Evolutionary conservation across 73 alveolate species (phyloP).

Genomic region (Effrenium voratum): DNA sequence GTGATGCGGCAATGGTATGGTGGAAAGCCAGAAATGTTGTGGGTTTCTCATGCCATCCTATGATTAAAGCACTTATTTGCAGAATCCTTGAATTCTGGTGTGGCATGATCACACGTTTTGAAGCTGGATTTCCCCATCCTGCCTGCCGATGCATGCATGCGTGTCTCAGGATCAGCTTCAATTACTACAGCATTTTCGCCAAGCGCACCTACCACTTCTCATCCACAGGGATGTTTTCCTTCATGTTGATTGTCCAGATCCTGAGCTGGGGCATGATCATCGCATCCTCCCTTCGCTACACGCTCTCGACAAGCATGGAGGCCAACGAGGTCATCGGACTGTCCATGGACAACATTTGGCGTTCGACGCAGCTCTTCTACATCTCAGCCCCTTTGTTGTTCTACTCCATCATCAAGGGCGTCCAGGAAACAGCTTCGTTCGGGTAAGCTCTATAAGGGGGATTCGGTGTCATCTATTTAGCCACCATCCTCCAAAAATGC

Average conservation of each 20-base stretch:
- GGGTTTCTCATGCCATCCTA: too few relatives aligned
- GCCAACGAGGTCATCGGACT: constrained; percentile 87
- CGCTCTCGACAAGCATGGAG: constrained; percentile 88
- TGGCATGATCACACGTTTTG: too few relatives aligned
- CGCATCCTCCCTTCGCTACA: constrained; percentile 85
- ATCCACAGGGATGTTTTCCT: constrained; percentile 89
- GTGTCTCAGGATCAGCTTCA: constrained; percentile 66
- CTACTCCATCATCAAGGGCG: constrained; percentile 86
- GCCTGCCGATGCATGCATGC: too few relatives aligned
- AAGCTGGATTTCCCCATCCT: too few relatives aligned
- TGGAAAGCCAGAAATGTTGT: too few relatives aligned
- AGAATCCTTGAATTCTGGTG: too few relatives aligned
- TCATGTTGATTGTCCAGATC: constrained; percentile 73
- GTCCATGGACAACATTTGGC: constrained; percentile 93
- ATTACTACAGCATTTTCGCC: constrained; percentile 91
- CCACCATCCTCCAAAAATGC: too few relatives aligned
- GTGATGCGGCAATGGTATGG: too few relatives aligned
- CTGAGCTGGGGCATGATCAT: constrained; percentile 92
- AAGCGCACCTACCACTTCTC: constrained; percentile 89
- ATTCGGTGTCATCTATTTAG: too few relatives aligned
- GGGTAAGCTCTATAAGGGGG: too few relatives aligned
- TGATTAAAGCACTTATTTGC: too few relatives aligned
- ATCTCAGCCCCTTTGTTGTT: constrained; percentile 74
- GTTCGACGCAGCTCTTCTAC: constrained; percentile 92
- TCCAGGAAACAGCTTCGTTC: too few relatives aligned